A percentile compares a stretch with the other conserved stretches of the same genome.
Evolutionary conservation across 2,329 filamentous ascomycete genomes (phyloP).

Genomic region (Leptographium lundbergii): DNA sequence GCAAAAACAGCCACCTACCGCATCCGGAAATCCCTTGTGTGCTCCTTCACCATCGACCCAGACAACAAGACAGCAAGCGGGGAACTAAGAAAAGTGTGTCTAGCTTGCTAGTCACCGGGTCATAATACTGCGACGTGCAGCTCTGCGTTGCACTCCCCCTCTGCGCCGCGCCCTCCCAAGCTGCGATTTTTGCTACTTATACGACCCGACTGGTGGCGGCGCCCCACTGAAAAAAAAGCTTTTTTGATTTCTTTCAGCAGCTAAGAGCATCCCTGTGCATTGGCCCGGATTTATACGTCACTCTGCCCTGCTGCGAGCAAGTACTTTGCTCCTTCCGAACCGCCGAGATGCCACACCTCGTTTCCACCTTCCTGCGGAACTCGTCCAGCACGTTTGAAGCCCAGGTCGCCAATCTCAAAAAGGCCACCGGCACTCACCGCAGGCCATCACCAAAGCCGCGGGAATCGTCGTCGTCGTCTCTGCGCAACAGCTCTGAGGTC

Average conservation of each 20-base stretch:
- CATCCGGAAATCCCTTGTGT: not conserved
- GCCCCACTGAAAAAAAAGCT: not conserved
- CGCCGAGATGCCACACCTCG: conserved; percentile 40
- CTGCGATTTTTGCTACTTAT: not conserved
- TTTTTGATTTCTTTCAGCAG: not conserved
- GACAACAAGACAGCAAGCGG: not conserved
- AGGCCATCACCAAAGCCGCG: conserved; percentile 16
- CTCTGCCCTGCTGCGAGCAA: not conserved
- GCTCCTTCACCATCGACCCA: not conserved
- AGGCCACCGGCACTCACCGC: conserved; percentile 20
- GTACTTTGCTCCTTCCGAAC: not conserved
- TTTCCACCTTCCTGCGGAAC: conserved; percentile 43
- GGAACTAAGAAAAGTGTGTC: not conserved
- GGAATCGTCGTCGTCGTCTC: conserved; percentile 10
- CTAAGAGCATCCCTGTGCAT: not conserved
- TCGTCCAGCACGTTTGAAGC: conserved; percentile 34
- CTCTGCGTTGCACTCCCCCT: not conserved
- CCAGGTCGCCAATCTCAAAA: conserved; percentile 37
- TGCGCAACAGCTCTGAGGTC: conserved; percentile 20
- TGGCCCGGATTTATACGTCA: not conserved
- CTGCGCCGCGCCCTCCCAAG: not conserved
- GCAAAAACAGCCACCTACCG: no score
- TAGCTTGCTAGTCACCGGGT: not conserved
- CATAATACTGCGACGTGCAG: not conserved
- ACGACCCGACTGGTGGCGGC: not conserved